Base-by-base conservation (phyloP, 2,329 filamentous ascomycete species). In the Pseudogymnoascus sp. region DNA sequence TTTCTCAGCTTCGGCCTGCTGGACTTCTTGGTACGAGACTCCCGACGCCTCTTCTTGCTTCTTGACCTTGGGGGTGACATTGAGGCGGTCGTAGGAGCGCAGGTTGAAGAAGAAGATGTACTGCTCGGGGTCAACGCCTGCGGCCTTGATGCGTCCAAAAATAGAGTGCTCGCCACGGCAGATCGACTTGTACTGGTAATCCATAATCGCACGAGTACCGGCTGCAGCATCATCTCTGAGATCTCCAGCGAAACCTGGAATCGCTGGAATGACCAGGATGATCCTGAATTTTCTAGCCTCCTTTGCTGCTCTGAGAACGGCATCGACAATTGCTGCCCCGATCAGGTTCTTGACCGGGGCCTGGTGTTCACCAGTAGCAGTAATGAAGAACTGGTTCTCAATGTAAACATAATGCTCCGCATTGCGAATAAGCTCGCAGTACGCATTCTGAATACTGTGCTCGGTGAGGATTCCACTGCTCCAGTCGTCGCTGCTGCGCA, bases 311-410 rank as follows among this genome's bases (percentile, higher is more conserved):
- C 84, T 82, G 2, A 97, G 84, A 27, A 92, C 88, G 0, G 93
- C 92, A 62, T 99, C 92, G 2, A 97, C 94, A 61, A 99, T 96
- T 2, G 94, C 58, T 6, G 81, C 81, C 10, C 94, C 94, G 61
- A 99, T 89, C 15, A 86, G 88, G 72, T 99, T 99, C 74, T 91
- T 86, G 25, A 97, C 85, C 0, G 93, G 93, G 0, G 81, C 77
- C 73, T 97, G 92, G 36, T 96, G 76, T n/a, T 94, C 87, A 7
- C 91, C 91, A 0, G 93, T 97, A 0, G 94, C 90, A 1, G 92
- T 95, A 76, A 83, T 97, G 80, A 97, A 99, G 78, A 97, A 97
- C 71, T 99, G 94, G 70, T 97, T 97, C 74, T 99, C 94, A 64
- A 99, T 96, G 77, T 97, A 99, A 25, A 99, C 89, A 68, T 86